These are phyloP conservation scores for Cercophora samala DNA, from an alignment of 495 filamentous ascomycete genomes.

Conservation along the genomic window DNA sequence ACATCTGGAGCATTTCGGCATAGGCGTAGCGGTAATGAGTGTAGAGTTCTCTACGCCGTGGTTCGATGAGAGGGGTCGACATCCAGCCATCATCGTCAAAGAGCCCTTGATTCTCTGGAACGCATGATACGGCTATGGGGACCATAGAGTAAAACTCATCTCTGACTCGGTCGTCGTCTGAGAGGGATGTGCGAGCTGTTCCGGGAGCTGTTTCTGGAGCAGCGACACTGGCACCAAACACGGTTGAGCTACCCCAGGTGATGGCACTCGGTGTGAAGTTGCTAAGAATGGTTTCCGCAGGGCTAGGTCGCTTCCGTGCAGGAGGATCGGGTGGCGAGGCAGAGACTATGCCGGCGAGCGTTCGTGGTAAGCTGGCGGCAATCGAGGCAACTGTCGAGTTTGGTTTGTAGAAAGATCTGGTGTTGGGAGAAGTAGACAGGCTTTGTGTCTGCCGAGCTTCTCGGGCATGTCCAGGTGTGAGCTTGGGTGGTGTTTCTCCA, in stretches of 20 bases:
- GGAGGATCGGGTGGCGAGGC: slow-evolving; percentile 63
- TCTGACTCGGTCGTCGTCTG: slow-evolving; percentile 43
- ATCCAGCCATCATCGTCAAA: slow-evolving; percentile 78
- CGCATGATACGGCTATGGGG: slow-evolving; percentile 55
- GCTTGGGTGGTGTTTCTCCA: slow-evolving; percentile 65
- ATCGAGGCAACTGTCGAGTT: slow-evolving; percentile 62
- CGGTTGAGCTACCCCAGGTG: slow-evolving; percentile 63
- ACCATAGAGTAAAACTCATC: slow-evolving; percentile 42
- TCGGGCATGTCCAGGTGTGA: slow-evolving; percentile 32
- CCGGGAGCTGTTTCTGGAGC: slow-evolving; percentile 33
- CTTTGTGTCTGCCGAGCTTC: slow-evolving; percentile 50
- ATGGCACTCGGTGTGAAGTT: slow-evolving; percentile 57
- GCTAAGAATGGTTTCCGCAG: slow-evolving; percentile 62
- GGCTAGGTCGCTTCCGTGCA: slow-evolving; percentile 60
- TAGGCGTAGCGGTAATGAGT: slow-evolving; percentile 73
- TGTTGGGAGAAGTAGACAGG: slow-evolving; percentile 71
- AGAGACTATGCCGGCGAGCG: slow-evolving; percentile 65
- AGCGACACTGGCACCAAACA: slow-evolving; percentile 50
- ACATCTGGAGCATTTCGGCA: slow-evolving; percentile 75
- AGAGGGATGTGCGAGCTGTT: slow-evolving; percentile 45
- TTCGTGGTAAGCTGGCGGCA: slow-evolving; percentile 67
- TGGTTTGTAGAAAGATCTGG: slow-evolving; percentile 46
- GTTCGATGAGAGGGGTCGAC: slow-evolving; percentile 66
- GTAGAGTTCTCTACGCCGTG: slow-evolving; percentile 56
- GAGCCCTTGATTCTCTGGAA: slow-evolving; percentile 68